Conservation (phyloP, 306 rosid genomes). For the Biancaea sappan region DNA sequence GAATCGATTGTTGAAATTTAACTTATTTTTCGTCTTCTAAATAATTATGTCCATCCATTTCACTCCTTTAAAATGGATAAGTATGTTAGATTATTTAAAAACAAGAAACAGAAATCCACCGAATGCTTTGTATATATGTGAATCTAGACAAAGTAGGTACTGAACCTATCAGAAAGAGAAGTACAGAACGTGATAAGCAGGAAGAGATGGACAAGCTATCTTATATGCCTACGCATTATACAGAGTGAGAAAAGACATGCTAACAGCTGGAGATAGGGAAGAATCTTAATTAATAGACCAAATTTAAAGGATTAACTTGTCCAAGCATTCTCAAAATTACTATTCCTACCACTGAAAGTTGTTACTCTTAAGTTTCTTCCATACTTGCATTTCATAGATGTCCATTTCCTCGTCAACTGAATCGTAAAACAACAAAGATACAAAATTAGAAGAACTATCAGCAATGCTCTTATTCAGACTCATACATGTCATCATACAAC, state of each 20-base stretch:
- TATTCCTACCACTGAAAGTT: background rate
- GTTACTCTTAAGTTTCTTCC: background rate
- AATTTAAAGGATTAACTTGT: background rate
- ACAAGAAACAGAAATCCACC: background rate
- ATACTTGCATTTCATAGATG: background rate
- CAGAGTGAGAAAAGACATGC: background rate
- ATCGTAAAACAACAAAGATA: constrained; percentile 6
- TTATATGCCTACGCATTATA: background rate
- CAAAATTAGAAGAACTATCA: background rate
- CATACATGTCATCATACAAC: constrained; percentile 31
- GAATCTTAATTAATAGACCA: background rate
- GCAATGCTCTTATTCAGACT: constrained; percentile 36
- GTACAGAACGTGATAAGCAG: background rate
- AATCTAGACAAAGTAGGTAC: background rate
- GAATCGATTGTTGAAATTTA: background rate
- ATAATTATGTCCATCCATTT: background rate
- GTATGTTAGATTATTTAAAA: background rate
- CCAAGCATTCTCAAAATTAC: background rate
- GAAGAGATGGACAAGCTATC: background rate
- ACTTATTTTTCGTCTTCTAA: background rate
- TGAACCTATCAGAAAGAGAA: background rate
- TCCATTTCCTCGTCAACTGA: constrained; percentile 3
- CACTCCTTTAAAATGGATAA: constrained; percentile 1
- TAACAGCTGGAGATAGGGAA: background rate
- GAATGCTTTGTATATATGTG: background rate